Evolutionary conservation across 2,329 filamentous ascomycete species (phyloP), one percentile per base, ranked within the genome.

Genomic region (Monilinia fructigena): DNA sequence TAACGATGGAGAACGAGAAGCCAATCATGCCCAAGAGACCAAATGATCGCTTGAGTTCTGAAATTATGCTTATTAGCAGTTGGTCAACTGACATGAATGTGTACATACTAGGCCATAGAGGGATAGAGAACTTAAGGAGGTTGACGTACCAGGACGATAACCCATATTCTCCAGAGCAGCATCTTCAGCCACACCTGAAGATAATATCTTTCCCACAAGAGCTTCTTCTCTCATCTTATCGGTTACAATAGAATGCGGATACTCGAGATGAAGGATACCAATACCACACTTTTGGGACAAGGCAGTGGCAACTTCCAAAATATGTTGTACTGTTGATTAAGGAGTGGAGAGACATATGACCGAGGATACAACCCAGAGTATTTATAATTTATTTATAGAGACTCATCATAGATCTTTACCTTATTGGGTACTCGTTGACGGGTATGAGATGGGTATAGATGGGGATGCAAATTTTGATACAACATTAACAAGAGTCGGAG

Each of bases 1-100:
- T 86, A 54, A 87, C 82, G 55, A 86, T 83, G 66, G 79, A 82
- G 74, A 87, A 86, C 55, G 80, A 82, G 75, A 87, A 86, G 0
- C 83, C 84, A 45, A 86, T 79, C 82, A 86, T 86, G 47, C 83
- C 83, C 38, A 86, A 70, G 7, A 85, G 74, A 12, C 82, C 78
- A 70, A 86, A 86, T 11, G 79, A 82, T 11, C 84, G 82, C 73
- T 84, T 85, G 70, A 86, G 79, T 74, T 86, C 83, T 83, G 67
- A 31, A 60, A 28, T 28, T 62, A 59, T 42, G 47, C 45, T 48
- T 31, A 65, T 65, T 55, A 65, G 55, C 42, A 45, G 35, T 60
- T 20, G 11, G 20, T 54, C 47, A 38, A 65, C n/a, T 61, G 31
- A 35, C 42, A 26, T 61, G 40, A 69, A 59, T 56, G 38, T 28